Conservation (phyloP, 2,329 filamentous ascomycete species). For the Nigrospora oryzae region DNA sequence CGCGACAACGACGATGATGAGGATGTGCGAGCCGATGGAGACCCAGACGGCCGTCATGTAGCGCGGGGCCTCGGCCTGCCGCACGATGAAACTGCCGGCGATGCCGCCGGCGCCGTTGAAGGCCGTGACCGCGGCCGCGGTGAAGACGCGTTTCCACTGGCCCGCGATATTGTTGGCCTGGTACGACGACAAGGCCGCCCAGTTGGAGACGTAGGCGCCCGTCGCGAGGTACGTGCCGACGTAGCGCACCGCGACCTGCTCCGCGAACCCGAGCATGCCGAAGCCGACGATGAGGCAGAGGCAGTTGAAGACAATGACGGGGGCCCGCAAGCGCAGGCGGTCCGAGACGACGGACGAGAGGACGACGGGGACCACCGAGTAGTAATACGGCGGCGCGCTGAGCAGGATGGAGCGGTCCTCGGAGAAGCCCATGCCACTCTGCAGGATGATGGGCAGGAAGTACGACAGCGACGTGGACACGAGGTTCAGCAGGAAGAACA, state of each 20-base stretch:
- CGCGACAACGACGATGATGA: slow-evolving; percentile 45
- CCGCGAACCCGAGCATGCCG: slow-evolving; percentile 54
- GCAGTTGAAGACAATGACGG: slow-evolving; percentile 58
- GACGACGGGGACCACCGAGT: slow-evolving; percentile 54
- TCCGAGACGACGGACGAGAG: slow-evolving; percentile 56
- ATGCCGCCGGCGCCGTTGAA: slow-evolving; percentile 57
- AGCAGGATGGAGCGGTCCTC: slow-evolving; percentile 48
- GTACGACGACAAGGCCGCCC: slow-evolving; percentile 57
- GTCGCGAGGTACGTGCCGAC: slow-evolving; percentile 58
- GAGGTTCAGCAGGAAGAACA: slow-evolving; percentile 61
- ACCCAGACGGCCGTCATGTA: slow-evolving; percentile 62
- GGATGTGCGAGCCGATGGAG: slow-evolving; percentile 54
- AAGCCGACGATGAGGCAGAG: slow-evolving; percentile 54
- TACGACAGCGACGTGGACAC: slow-evolving; percentile 58
- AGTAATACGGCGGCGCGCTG: slow-evolving; percentile 61
- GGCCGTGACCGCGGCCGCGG: slow-evolving; percentile 50
- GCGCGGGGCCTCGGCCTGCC: slow-evolving; percentile 49
- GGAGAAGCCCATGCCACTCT: slow-evolving; percentile 45
- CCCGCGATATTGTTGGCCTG: slow-evolving; percentile 55
- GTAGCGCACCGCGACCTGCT: slow-evolving; percentile 52
- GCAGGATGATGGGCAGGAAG: slow-evolving; percentile 54
- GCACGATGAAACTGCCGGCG: slow-evolving; percentile 58
- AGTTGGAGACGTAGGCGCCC: slow-evolving; percentile 61
- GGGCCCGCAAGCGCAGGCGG: slow-evolving; percentile 48
- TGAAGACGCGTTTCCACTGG: slow-evolving; percentile 58